A percentile compares a stretch with the other conserved stretches of the same genome.
These are phyloP conservation scores for Backusella macrospora DNA, from an alignment of 192 early-diverging fungal species.

Conservation along the genomic window DNA sequence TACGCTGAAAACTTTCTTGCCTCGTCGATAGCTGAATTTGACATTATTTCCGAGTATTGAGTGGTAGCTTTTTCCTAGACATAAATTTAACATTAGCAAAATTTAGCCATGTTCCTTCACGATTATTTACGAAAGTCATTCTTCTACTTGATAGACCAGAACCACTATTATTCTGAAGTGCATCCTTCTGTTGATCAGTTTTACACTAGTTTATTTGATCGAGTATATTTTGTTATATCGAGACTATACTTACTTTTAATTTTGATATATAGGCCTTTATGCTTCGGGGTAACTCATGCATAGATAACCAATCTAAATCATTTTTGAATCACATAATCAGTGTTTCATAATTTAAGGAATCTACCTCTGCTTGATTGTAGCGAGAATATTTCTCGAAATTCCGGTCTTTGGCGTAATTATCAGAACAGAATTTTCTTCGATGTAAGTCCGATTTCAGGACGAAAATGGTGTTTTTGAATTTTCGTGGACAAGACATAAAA, in stretches of 20 bases:
- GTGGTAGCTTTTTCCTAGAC: conserved; percentile 17
- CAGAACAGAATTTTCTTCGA: conserved; percentile 15
- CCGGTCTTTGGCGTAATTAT: not conserved
- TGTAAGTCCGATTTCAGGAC: conserved; percentile 16
- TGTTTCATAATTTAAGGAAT: conserved; percentile 16
- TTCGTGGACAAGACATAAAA: conserved; percentile 19
- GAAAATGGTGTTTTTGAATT: conserved; percentile 14
- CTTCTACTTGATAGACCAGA: conserved; percentile 14
- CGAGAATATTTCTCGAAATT: conserved; percentile 10
- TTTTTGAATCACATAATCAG: conserved; percentile 6
- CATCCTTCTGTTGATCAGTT: conserved; percentile 13
- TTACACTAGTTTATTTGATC: conserved; percentile 13
- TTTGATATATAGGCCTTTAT: conserved; percentile 14
- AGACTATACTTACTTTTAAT: conserved; percentile 12
- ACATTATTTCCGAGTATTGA: not conserved
- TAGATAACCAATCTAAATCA: conserved; percentile 15
- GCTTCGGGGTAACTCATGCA: conserved; percentile 10
- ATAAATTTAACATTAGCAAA: conserved; percentile 7
- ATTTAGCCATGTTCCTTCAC: conserved; percentile 1
- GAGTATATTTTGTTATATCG: conserved; percentile 12
- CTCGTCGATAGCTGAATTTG: conserved; percentile 14
- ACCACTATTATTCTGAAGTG: not conserved
- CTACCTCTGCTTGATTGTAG: conserved; percentile 15
- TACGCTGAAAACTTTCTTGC: conserved; percentile 13
- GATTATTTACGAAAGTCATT: conserved; percentile 15